Evolutionary conservation across 495 filamentous ascomycete species (phyloP).

Genomic region (Podospora pseudoanserina): DNA sequence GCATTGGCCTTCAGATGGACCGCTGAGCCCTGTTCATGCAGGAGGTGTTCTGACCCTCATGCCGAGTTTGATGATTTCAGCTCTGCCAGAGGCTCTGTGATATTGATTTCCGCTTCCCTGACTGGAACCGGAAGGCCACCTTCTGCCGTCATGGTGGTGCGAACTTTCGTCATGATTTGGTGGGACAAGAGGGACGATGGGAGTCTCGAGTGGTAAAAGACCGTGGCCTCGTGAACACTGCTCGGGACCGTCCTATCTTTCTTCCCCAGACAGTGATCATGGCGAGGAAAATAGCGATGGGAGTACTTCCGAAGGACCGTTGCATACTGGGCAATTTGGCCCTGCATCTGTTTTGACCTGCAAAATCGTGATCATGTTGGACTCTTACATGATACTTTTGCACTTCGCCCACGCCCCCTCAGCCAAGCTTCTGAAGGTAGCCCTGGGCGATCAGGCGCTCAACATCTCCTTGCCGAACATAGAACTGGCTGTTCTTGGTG

Average conservation of each 20-base stretch:
- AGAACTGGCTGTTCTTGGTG: conserved; percentile 97
- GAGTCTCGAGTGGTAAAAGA: background rate
- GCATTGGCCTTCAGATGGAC: conserved; percentile 1
- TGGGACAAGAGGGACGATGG: background rate
- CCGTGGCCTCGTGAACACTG: background rate
- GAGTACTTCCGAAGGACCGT: background rate
- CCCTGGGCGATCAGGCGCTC: conserved; percentile 92
- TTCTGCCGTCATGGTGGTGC: conserved; percentile 33
- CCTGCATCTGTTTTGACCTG: background rate
- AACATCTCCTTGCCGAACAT: conserved; percentile 94
- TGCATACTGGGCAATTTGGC: background rate
- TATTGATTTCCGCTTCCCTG: conserved; percentile 10
- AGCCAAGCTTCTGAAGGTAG: conserved; percentile 91
- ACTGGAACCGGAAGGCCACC: conserved; percentile 15
- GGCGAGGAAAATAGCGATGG: background rate
- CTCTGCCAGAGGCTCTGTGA: background rate
- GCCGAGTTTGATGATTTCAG: conserved; percentile 1
- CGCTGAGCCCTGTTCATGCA: conserved; percentile 23
- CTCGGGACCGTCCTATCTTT: background rate
- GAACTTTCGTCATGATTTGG: conserved; percentile 23
- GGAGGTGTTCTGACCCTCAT: conserved; percentile 14
- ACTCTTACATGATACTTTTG: background rate
- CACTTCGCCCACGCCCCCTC: conserved; percentile 67
- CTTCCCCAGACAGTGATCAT: background rate
- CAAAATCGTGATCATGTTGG: background rate